These are phyloP conservation scores for Rhododendron kiyosumense DNA, from an alignment of 148 eudicot genomes.

Conservation along the genomic window DNA sequence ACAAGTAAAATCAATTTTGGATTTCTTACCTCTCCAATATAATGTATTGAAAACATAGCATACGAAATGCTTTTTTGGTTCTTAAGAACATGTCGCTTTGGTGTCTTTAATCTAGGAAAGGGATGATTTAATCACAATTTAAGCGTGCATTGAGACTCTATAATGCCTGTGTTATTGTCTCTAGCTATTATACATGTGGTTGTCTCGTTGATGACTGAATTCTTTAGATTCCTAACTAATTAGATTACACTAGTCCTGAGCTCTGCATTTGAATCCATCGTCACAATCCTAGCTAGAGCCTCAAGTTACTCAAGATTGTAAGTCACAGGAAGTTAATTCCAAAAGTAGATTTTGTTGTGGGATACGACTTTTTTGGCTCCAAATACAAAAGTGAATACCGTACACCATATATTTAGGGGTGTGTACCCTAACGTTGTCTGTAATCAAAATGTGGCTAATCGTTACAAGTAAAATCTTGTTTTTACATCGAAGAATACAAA, in stretches of 20 bases:
- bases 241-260: neutral
- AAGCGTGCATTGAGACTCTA: neutral
- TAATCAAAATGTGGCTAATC: too few species aligned
- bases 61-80: neutral
- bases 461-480: too few species aligned
- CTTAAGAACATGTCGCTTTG: neutral
- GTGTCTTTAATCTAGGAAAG: neutral
- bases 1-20: neutral
- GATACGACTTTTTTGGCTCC: too few species aligned
- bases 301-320: neutral
- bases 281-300: neutral
- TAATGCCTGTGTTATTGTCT: too few species aligned
- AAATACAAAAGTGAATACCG: too few species aligned
- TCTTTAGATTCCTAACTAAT: neutral
- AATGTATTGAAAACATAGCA: neutral
- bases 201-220: neutral
- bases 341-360: neutral
- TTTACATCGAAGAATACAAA: too few species aligned
- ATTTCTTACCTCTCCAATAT: neutral
- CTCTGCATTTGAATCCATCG: neutral
- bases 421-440: too few species aligned
- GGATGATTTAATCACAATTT: neutral
- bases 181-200: neutral
- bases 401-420: too few species aligned
- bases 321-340: neutral